Percentiles rank a stretch among this genome's conserved stretches.
Conservation (phyloP, 495 filamentous ascomycete species). For the Lasiosphaeris hirsuta region DNA sequence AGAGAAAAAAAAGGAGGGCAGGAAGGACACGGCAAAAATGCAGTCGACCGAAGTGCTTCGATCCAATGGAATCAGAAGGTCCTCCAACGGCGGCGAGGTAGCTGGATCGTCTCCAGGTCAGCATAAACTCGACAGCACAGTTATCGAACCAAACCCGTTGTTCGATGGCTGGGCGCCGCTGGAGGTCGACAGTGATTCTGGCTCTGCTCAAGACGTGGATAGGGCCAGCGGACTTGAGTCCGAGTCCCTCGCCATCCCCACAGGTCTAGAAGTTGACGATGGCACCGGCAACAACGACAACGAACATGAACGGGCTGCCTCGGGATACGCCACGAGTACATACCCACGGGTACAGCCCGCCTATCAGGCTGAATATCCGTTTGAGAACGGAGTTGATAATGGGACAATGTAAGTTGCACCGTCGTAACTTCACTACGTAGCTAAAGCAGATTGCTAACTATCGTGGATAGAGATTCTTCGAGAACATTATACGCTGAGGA, state of each 20-base stretch:
- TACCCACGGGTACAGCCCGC: constrained; percentile 31
- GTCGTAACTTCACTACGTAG: neutral
- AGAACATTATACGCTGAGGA: constrained; percentile 56
- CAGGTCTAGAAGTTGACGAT: neutral
- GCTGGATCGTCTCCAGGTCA: no score
- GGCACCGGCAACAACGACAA: constrained; percentile 10
- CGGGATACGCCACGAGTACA: constrained; percentile 30
- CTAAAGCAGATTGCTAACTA: neutral
- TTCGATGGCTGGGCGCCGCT: no score
- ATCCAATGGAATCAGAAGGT: no score
- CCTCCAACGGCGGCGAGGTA: no score
- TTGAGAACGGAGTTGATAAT: constrained; percentile 28
- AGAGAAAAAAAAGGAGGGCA: constrained; percentile 1
- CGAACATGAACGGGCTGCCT: constrained; percentile 10
- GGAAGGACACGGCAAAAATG: neutral
- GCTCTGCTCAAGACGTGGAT: no score
- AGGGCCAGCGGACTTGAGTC: no score
- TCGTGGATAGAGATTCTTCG: constrained; percentile 44
- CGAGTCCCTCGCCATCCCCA: no score
- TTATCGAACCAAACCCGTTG: no score
- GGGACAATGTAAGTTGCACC: constrained; percentile 38
- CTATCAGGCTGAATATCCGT: constrained; percentile 28
- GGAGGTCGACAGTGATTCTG: no score
- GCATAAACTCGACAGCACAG: no score
- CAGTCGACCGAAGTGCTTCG: neutral